A percentile compares a stretch with the other conserved stretches of the same genome.
phyloP scores from a whole-genome alignment of 768 basidiomycete genomes.

The Austroboletus eburneus region DNA sequence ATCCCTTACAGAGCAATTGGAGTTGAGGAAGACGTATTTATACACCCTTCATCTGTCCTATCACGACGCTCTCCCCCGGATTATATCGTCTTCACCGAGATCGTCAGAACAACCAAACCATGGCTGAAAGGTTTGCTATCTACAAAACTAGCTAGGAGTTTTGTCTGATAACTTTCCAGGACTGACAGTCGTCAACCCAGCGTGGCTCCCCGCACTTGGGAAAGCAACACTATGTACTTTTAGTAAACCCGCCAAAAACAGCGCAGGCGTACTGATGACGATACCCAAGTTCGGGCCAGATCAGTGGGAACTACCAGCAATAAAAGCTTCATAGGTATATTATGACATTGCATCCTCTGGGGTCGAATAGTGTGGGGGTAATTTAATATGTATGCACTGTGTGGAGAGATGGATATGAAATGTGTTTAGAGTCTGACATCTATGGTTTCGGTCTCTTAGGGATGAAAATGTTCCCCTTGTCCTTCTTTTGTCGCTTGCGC shows the following conservation, averaged over 20 bases:
- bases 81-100: slow-evolving; percentile 79
- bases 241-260: slow-evolving; percentile 78
- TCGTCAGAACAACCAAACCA: slow-evolving; percentile 67
- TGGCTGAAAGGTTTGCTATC: slow-evolving; percentile 71
- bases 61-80: slow-evolving; percentile 72
- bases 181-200: slow-evolving; percentile 79
- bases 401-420: neutral
- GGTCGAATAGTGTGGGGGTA: slow-evolving; percentile 7
- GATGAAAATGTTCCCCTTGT: slow-evolving; percentile 50
- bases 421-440: slow-evolving; percentile 5
- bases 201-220: slow-evolving; percentile 82
- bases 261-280: slow-evolving; percentile 61
- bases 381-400: slow-evolving; percentile 4
- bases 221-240: slow-evolving; percentile 80
- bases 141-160: neutral
- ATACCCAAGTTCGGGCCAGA: slow-evolving; percentile 83
- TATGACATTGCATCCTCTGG: slow-evolving; percentile 19
- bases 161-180: slow-evolving; percentile 38
- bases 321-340: slow-evolving; percentile 21
- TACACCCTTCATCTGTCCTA: slow-evolving; percentile 86
- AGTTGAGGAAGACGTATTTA: slow-evolving; percentile 81
- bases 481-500: slow-evolving; percentile 31
- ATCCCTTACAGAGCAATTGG: slow-evolving; percentile 82
- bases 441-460: slow-evolving; percentile 48
- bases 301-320: slow-evolving; percentile 82